Evolutionary conservation across 2,329 filamentous ascomycete genomes (phyloP), one percentile per base, ranked within the genome.

Genomic region (Cucurbitaria berberidis): DNA sequence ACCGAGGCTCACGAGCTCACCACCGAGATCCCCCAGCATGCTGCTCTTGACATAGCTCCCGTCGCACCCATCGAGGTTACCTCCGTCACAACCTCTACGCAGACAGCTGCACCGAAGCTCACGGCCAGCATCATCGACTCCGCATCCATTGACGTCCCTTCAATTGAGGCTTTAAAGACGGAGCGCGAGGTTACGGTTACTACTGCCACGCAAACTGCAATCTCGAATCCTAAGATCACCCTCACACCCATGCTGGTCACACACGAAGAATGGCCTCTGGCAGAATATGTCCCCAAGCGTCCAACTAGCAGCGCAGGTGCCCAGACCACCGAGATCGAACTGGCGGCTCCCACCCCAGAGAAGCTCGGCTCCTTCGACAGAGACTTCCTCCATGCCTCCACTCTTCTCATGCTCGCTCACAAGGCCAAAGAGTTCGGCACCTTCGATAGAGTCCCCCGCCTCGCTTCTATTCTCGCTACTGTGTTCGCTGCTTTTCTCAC

Each of bases 181-280:
- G 27, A 34, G 38, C n/a, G 24, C 24, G 27, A 32, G 9, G 16
- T 11, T 30, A 48, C 48, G 19, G n/a, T 30, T 5, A 41, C 38
- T 35, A 6, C 45, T 22, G n/a, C 26, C 26, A 22, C 41, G 5
- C 46, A 54, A 42, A 54, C 51, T 9, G 16, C 35, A 18, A 38
- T 38, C 35, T 38, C 21, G 24, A 49, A 51, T 45, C 47, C 42
- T 6, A 32, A n/a, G 18, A 43, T 27, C 41, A 27, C 19, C 21
- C 19, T 61, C 24, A 36, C 21, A 13, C 35, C 50, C 26, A 26
- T 52, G 13, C 32, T 27, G 15, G 41, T 47, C 18, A 52, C 38
- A 10, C 47, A 51, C 21, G 53, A 54, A 19, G 36, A 48, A 11
- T 19, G 40, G 16, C 51, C 55, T 32, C n/a, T 55, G 22, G 50